Evolutionary conservation across 306 rosid species (phyloP).

Genomic region (Luffa aegyptiaca): DNA sequence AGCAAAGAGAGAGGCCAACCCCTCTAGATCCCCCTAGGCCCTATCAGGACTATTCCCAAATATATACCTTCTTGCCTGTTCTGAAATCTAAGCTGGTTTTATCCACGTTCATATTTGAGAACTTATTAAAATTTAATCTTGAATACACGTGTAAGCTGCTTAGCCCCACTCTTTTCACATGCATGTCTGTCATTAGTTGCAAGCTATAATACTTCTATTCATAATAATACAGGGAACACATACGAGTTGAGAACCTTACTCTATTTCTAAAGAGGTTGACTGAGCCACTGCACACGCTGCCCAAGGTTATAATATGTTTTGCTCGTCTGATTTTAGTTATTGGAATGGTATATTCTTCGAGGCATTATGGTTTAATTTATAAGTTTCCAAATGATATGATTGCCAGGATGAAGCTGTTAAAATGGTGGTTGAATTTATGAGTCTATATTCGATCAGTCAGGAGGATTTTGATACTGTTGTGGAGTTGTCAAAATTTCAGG

Average conservation of each 20-base stretch:
- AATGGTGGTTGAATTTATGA: conserved; percentile 88
- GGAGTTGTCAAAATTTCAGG: conserved; percentile 89
- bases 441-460: conserved; percentile 61
- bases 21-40: not conserved
- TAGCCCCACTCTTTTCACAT: not conserved
- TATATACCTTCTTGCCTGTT: not conserved
- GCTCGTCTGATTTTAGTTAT: not conserved
- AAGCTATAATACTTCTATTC: conserved; percentile 10
- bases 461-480: conserved; percentile 78
- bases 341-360: conserved; percentile 7
- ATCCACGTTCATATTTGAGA: not conserved
- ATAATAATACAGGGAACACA: conserved; percentile 51
- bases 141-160: not conserved
- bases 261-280: conserved; percentile 59
- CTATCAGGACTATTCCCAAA: not conserved
- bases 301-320: conserved; percentile 51
- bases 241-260: conserved; percentile 68
- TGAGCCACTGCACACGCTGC: conserved; percentile 51
- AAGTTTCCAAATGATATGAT: conserved; percentile 14
- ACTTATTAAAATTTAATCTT: not conserved
- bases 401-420: conserved; percentile 78
- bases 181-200: not conserved
- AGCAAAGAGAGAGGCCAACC: not conserved
- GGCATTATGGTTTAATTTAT: conserved; percentile 4
- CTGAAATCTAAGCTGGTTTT: not conserved